Evolutionary conservation across 768 basidiomycete genomes (phyloP), one percentile per base, ranked within the genome.

Genomic region (Cyclocybe cylindracea): DNA sequence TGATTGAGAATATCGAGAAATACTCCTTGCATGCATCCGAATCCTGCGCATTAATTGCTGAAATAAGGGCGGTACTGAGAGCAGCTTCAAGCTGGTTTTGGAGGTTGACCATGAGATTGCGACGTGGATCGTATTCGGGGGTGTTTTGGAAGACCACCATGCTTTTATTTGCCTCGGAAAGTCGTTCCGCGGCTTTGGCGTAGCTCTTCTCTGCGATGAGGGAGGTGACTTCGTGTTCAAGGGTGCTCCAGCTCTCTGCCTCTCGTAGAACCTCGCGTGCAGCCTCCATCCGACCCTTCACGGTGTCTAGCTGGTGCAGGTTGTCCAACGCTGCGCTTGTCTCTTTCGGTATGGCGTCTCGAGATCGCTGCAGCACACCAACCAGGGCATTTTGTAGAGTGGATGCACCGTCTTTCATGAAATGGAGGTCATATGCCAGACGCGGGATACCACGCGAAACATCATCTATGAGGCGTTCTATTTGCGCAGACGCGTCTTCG

Each of bases 81-180:
- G 89, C 85, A 1, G 92, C 91, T 71, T 99, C 97, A 42, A 98
- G 84, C 67, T 97, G 91, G 64, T 99, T 98, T 66, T 97, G 94
- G 29, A 99, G 79, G 52, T 86, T 93, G 53, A 94, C 85, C 84
- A 98, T 85, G 32, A 99, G 76, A 3, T 85, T 80, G 35, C 91
- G 82, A 18, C 94, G 83, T 19, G 82, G 83, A 61, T 98, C 95
- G 65, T 92, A 95, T 66, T 96, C 93, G 6, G 90, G 81, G 1
- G 91, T 91, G 64, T 95, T 94, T 58, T 93, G 86, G 70, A 98
- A 98, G 40, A 95, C 90, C 31, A 89, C 80, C 86, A 99, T 89
- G 61, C 87, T 87, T 65, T 85, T 86, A 61, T 78, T 87, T 2
- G 97, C 96, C 59, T 98, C 96, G 0, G 87, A 88, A 9, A 99